Percentiles rank a stretch among this genome's conserved stretches.
phyloP scores from a whole-genome alignment of 192 early-diverging fungal species.

The Coemansia sp. region DNA sequence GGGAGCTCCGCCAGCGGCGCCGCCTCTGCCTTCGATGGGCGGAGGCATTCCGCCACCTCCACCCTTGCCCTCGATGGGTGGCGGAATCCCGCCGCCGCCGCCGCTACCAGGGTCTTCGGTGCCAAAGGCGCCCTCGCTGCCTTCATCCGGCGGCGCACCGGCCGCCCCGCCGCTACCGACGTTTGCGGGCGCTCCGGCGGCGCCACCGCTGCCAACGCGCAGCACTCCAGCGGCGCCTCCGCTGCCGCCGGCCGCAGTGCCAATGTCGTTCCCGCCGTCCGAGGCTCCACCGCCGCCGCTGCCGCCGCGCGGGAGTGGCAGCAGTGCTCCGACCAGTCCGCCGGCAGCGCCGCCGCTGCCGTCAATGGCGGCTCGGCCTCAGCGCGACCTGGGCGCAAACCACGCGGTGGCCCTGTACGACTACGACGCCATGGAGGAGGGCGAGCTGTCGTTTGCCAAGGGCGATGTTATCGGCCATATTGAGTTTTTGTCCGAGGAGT shows the following conservation, averaged over 20 bases:
- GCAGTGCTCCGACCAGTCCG: conserved; percentile 5
- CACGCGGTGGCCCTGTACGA: conserved; percentile 71
- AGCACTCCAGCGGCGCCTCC: neutral
- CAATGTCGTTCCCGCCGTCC: neutral
- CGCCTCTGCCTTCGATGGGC: conserved; percentile 5
- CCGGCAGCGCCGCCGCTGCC: conserved; percentile 15
- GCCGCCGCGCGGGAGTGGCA: conserved; percentile 8
- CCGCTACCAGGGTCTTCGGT: neutral
- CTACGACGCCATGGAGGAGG: conserved; percentile 79
- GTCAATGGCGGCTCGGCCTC: conserved; percentile 6
- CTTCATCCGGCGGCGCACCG: neutral
- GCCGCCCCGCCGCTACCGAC: conserved; percentile 1
- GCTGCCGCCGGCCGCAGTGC: neutral
- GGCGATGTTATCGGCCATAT: conserved; percentile 75
- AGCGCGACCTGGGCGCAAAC: conserved; percentile 26
- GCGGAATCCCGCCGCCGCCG: neutral
- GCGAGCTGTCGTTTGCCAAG: conserved; percentile 78
- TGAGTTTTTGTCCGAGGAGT: conserved; percentile 79
- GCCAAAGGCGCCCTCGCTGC: conserved; percentile 10
- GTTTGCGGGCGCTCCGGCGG: neutral
- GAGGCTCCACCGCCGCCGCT: neutral
- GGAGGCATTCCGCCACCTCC: conserved; percentile 15
- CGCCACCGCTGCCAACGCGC: conserved; percentile 6
- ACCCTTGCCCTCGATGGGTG: conserved; percentile 13
- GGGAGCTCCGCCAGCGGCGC: conserved; percentile 10